A percentile compares a stretch with the other conserved stretches of the same genome.
These are phyloP conservation scores for Calocera cornea DNA, from an alignment of 768 basidiomycete genomes.

Conservation along the genomic window DNA sequence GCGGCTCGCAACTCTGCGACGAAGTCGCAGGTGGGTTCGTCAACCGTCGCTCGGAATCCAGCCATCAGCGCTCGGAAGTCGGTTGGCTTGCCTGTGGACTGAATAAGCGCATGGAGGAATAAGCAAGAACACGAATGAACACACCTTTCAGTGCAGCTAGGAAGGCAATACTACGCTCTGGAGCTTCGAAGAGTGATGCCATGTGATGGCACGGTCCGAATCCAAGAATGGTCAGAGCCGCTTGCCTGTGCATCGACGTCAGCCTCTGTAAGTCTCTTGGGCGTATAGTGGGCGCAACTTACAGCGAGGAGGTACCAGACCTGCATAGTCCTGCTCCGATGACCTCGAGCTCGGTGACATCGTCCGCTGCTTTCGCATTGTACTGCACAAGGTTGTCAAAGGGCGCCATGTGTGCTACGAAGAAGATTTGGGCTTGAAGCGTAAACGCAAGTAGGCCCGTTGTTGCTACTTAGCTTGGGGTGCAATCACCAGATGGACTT, in stretches of 20 bases:
- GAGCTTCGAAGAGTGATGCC: not conserved
- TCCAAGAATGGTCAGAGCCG: not conserved
- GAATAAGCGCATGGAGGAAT: not conserved
- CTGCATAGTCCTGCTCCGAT: conserved; percentile 1
- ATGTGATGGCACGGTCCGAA: not conserved
- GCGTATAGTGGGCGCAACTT: not conserved
- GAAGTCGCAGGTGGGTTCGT: conserved; percentile 2
- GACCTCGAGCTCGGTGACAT: not conserved
- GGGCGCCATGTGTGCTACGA: too few relatives aligned
- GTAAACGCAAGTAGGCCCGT: too few relatives aligned
- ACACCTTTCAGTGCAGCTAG: not conserved
- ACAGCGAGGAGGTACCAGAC: not conserved
- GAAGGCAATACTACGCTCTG: not conserved
- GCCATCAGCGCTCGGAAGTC: not conserved
- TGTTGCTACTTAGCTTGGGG: too few relatives aligned
- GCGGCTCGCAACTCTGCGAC: not conserved
- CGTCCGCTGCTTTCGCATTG: not conserved
- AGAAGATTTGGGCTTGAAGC: too few relatives aligned
- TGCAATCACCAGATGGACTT: too few relatives aligned
- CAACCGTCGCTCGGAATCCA: not conserved
- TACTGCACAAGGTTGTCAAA: not conserved
- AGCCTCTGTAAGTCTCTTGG: not conserved
- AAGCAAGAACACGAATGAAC: not conserved
- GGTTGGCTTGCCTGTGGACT: not conserved
- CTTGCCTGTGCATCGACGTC: not conserved